These are phyloP conservation scores for Leptosphaerulina australis DNA, from an alignment of 2,329 filamentous ascomycete species.

Conservation along the genomic window DNA sequence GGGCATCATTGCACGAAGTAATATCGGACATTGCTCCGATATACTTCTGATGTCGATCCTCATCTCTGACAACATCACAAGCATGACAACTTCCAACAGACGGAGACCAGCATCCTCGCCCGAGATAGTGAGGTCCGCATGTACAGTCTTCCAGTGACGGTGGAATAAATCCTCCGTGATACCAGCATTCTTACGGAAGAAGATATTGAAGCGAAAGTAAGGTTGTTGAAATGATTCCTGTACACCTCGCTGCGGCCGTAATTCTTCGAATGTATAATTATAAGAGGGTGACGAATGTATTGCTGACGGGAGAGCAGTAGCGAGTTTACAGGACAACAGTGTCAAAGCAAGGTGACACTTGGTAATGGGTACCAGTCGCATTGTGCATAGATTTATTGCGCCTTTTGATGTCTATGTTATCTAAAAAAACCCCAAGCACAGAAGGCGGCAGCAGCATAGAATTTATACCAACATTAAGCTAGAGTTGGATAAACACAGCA, in stretches of 20 bases:
- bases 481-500: too few relatives aligned
- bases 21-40: too few relatives aligned
- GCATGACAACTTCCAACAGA: too few relatives aligned
- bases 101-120: constrained; percentile 1
- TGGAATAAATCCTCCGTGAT: constrained; percentile 18
- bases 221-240: background rate
- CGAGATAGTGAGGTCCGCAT: constrained; percentile 20
- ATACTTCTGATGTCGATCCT: too few relatives aligned
- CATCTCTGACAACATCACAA: too few relatives aligned
- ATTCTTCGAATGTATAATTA: constrained; percentile 9
- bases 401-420: background rate
- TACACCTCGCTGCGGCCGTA: background rate
- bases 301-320: background rate
- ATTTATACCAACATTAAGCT: too few relatives aligned
- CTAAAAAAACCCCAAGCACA: too few relatives aligned
- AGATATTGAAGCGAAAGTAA: constrained; percentile 12
- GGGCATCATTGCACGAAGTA: too few relatives aligned
- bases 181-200: constrained; percentile 11
- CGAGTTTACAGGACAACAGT: background rate
- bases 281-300: background rate
- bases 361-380: background rate
- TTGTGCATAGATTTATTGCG: background rate
- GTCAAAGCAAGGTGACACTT: background rate
- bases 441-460: too few relatives aligned
- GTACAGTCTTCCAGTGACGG: constrained; percentile 22